Evolutionary conservation across 495 filamentous ascomycete genomes (phyloP).

Genomic region (Astrocystis sublimbata): DNA sequence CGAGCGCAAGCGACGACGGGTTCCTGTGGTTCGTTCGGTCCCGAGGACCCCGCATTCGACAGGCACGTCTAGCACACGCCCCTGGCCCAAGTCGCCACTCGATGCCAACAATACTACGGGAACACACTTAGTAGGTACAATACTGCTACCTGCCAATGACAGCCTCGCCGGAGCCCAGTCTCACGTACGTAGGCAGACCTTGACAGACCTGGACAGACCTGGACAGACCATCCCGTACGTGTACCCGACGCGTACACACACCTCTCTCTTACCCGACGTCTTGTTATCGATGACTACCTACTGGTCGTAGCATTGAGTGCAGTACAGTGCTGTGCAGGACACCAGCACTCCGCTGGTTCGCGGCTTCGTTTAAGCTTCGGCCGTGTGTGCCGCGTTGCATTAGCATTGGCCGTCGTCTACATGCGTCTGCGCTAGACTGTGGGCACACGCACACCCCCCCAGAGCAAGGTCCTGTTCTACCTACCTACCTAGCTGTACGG

Average conservation of each 20-base stretch:
- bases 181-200: conserved; percentile 3
- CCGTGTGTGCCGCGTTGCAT: too few relatives aligned
- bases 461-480: neutral
- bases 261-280: conserved; percentile 1
- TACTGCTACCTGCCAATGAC: too few relatives aligned
- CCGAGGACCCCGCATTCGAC: conserved; percentile 13
- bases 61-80: conserved; percentile 1
- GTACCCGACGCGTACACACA: neutral
- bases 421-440: neutral
- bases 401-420: conserved; percentile 9
- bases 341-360: conserved; percentile 12
- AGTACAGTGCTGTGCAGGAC: conserved; percentile 5
- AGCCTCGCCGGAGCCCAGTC: neutral
- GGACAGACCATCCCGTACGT: too few relatives aligned
- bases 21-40: conserved; percentile 2
- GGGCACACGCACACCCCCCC: neutral
- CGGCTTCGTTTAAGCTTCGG: conserved; percentile 11
- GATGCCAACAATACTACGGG: too few relatives aligned
- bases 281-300: conserved; percentile 1
- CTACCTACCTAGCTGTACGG: too few relatives aligned
- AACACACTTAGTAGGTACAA: too few relatives aligned
- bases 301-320: neutral
- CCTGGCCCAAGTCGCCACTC: too few relatives aligned
- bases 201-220: too few relatives aligned
- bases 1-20: neutral